A percentile compares a stretch with the other conserved stretches of the same genome.
Evolutionary conservation across 495 filamentous ascomycete species (phyloP).

Genomic region (Penicillium arizonense): DNA sequence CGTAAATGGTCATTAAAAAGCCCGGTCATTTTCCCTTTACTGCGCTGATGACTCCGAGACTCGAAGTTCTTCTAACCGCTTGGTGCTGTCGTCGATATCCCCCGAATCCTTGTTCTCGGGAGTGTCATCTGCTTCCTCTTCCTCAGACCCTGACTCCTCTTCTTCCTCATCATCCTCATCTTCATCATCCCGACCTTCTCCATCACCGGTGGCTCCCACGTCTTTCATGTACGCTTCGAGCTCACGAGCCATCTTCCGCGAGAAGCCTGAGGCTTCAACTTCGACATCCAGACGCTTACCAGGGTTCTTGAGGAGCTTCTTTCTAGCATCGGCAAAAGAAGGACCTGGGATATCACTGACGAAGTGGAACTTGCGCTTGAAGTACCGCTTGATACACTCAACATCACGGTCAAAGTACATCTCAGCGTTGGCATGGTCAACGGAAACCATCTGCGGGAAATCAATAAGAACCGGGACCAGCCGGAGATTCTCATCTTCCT

Average conservation of each 20-base stretch:
- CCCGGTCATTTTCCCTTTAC: slow-evolving; percentile 8
- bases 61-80: slow-evolving; percentile 31
- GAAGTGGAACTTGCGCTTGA: slow-evolving; percentile 85
- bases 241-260: slow-evolving; percentile 92
- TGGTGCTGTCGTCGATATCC: slow-evolving; percentile 32
- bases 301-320: slow-evolving; percentile 61
- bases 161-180: slow-evolving; percentile 42
- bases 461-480: slow-evolving; percentile 80
- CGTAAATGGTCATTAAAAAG: slow-evolving; percentile 37
- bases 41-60: slow-evolving; percentile 29
- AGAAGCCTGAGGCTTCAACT: slow-evolving; percentile 92
- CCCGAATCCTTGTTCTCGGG: slow-evolving; percentile 17
- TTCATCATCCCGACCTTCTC: slow-evolving; percentile 31
- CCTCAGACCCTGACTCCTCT: slow-evolving; percentile 22
- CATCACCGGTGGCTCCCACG: slow-evolving; percentile 59
- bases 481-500: slow-evolving; percentile 31
- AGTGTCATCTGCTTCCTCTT: slow-evolving; percentile 8
- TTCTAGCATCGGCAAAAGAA: slow-evolving; percentile 78
- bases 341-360: slow-evolving; percentile 78
- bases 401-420: slow-evolving; percentile 97
- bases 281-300: slow-evolving; percentile 76
- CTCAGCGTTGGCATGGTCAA: slow-evolving; percentile 87
- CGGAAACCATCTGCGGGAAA: slow-evolving; percentile 98
- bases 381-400: slow-evolving; percentile 89
- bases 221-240: slow-evolving; percentile 85